These are phyloP conservation scores for Elaeagnus macrophylla DNA, from an alignment of 306 rosid genomes.

Conservation along the genomic window DNA sequence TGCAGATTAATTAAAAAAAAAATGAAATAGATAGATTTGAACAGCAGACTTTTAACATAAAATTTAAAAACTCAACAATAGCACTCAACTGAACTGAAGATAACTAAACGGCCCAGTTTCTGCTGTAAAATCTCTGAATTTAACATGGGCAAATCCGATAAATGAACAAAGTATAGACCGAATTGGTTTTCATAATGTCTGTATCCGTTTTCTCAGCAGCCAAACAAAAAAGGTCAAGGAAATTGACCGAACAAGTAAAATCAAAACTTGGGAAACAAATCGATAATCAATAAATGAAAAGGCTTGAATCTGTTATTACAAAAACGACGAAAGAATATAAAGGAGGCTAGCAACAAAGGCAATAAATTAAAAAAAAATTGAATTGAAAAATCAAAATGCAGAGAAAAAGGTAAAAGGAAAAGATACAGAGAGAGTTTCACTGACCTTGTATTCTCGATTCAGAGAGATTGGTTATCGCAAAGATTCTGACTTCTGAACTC, in stretches of 20 bases:
- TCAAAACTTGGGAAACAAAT: constrained; percentile 20
- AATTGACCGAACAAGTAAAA: constrained; percentile 24
- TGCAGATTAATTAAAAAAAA: constrained; percentile 29
- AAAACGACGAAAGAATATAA: constrained; percentile 12
- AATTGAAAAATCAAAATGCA: constrained; percentile 13
- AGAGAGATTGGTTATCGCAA: constrained; percentile 43
- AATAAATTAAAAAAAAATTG: constrained; percentile 9
- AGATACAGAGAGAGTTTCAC: constrained; percentile 23
- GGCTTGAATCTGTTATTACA: constrained; percentile 20
- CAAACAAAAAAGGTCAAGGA: constrained; percentile 31
- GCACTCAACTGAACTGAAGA: constrained; percentile 41
- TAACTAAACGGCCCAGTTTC: constrained; percentile 32
- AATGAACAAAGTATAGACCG: constrained; percentile 19
- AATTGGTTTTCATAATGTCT: constrained; percentile 12
- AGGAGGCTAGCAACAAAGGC: constrained; percentile 15
- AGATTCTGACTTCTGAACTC: constrained; percentile 29
- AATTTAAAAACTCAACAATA: constrained; percentile 8
- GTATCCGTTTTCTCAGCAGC: constrained; percentile 43
- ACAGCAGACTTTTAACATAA: constrained; percentile 3
- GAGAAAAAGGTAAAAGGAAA: constrained; percentile 1
- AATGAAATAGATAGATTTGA: constrained; percentile 13
- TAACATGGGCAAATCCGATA: constrained; percentile 14
- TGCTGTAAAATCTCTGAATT: constrained; percentile 13
- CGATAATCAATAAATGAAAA: constrained; percentile 14
- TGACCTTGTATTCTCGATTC: constrained; percentile 60